Evolutionary conservation across 73 alveolate genomes (phyloP).

Genomic region (Paraurostyla sp.): DNA sequence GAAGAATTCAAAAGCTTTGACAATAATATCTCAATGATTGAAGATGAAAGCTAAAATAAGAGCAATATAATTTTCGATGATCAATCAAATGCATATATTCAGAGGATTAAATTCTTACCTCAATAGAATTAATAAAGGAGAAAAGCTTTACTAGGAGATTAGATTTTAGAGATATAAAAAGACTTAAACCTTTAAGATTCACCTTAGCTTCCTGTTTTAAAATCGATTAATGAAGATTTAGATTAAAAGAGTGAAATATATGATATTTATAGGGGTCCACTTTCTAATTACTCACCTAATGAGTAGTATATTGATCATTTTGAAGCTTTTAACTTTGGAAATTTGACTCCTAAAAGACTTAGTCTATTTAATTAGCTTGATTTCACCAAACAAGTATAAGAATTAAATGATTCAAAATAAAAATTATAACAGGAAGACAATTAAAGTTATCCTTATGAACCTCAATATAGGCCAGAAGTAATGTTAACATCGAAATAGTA

Average conservation of each 20-base stretch:
- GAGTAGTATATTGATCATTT: not conserved
- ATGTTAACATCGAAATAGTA: no score
- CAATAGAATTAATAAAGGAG: not conserved
- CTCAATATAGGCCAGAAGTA: no score
- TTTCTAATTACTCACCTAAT: not conserved
- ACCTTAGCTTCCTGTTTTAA: not conserved
- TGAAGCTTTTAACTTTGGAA: not conserved
- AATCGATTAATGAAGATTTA: not conserved
- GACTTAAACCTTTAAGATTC: not conserved
- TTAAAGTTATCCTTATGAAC: no score
- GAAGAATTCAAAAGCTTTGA: not conserved
- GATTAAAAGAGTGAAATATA: not conserved
- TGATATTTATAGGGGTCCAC: slow-evolving; percentile 23
- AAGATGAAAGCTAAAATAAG: not conserved
- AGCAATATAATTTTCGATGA: not conserved
- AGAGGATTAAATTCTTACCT: not conserved
- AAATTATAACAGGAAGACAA: no score
- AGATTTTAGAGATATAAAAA: not conserved
- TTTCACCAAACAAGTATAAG: not conserved
- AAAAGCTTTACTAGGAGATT: not conserved
- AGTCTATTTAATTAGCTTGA: not conserved
- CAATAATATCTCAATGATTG: not conserved
- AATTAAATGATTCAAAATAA: no score
- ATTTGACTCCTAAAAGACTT: not conserved
- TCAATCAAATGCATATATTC: not conserved